Evolutionary conservation across 108 stramenopile genomes (phyloP).

Genomic region (Mayamaea pseudoterrestris): DNA sequence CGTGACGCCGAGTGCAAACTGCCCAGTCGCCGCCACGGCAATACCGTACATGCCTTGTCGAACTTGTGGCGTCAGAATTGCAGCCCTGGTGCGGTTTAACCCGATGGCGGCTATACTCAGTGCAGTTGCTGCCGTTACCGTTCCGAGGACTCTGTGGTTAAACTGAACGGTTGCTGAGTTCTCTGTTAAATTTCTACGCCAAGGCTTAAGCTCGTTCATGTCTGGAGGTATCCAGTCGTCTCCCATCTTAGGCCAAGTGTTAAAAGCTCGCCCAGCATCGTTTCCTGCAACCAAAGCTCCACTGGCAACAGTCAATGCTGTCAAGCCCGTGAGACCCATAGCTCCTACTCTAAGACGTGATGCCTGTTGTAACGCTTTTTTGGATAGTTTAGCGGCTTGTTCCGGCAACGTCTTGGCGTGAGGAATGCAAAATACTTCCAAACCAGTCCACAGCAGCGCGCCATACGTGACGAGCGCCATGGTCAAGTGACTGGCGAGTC

Average conservation of each 20-base stretch:
- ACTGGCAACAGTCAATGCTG: slow-evolving; percentile 72
- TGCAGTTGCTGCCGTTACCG: slow-evolving; percentile 62
- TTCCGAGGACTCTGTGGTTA: slow-evolving; percentile 92
- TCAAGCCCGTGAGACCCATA: slow-evolving; percentile 48
- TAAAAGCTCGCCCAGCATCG: slow-evolving; percentile 93
- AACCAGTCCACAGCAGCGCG: slow-evolving; percentile 88
- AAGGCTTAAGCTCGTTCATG: slow-evolving; percentile 41
- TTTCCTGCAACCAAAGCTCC: slow-evolving; percentile 98
- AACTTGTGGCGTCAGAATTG: slow-evolving; percentile 57
- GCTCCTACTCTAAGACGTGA: slow-evolving; percentile 37
- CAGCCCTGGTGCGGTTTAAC: slow-evolving; percentile 21
- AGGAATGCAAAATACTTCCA: slow-evolving; percentile 62
- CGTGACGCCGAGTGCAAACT: slow-evolving; percentile 88
- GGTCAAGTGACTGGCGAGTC: slow-evolving; percentile 90
- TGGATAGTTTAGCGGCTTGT: slow-evolving; percentile 23
- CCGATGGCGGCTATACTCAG: slow-evolving; percentile 52
- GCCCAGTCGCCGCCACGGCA: slow-evolving; percentile 63
- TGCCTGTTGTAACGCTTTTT: slow-evolving; percentile 45
- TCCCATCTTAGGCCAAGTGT: slow-evolving; percentile 89
- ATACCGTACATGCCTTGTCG: slow-evolving; percentile 57
- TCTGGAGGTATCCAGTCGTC: slow-evolving; percentile 84
- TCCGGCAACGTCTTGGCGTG: slow-evolving; percentile 21
- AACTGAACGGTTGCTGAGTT: slow-evolving; percentile 98
- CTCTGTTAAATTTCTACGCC: slow-evolving; percentile 83
- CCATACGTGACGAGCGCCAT: slow-evolving; percentile 94